Conservation (phyloP, 1,139 yeast species). For the Candida mesenterica region DNA sequence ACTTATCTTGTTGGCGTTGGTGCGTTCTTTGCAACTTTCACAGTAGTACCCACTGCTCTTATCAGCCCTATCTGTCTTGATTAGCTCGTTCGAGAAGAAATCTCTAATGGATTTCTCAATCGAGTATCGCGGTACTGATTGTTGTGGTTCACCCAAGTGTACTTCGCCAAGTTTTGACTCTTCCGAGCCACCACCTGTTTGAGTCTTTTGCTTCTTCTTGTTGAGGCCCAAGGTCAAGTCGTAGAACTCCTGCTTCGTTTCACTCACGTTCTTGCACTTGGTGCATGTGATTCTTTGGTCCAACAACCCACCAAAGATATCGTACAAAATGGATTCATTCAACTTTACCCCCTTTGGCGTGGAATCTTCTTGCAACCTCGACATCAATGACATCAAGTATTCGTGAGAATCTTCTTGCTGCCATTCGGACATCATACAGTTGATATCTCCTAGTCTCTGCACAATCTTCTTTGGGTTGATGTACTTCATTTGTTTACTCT, state of each 20-base stretch:
- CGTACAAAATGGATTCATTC: constrained; percentile 80
- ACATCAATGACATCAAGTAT: constrained; percentile 86
- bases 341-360: constrained; percentile 85
- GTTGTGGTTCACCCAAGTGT: constrained; percentile 12
- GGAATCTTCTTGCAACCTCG: constrained; percentile 85
- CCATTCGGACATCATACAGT: constrained; percentile 96
- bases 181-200: too few relatives aligned
- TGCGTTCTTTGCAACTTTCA: constrained; percentile 76
- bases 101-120: constrained; percentile 73
- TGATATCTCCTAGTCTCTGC: constrained; percentile 73
- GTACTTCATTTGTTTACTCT: constrained; percentile 31
- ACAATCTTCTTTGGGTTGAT: constrained; percentile 76
- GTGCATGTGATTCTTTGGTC: constrained; percentile 83
- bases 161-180: too few relatives aligned
- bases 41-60: constrained; percentile 73
- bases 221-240: constrained; percentile 78
- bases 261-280: constrained; percentile 76
- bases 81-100: constrained; percentile 76
- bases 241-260: constrained; percentile 90
- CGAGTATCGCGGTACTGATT: constrained; percentile 43
- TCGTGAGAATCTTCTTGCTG: constrained; percentile 98
- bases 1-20: constrained; percentile 75
- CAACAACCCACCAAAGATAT: constrained; percentile 88
- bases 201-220: constrained; percentile 35
- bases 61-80: constrained; percentile 64